Base-by-base conservation (phyloP, 2,329 filamentous ascomycete species). In the Colletotrichum sojae region DNA sequence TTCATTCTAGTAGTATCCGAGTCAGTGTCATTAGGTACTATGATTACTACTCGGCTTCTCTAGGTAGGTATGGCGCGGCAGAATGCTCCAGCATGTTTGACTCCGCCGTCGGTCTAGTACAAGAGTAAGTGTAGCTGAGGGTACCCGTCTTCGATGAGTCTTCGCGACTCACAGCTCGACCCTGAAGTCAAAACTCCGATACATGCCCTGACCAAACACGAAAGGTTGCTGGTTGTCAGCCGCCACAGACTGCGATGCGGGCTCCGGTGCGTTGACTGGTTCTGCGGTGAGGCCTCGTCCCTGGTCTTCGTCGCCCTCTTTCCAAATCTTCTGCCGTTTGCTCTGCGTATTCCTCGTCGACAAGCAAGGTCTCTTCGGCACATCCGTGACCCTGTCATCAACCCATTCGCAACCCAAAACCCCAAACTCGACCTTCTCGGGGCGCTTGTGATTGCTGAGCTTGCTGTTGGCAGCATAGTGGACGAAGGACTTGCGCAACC, bases 401-500 rank as follows among this genome's bases (percentile, higher is more conserved):
- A 54, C 57, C 81, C 81, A 84, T 70, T 84, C 79, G 69, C 82
- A 84, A 1, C 78, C 80, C 45, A 85, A 56, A 5, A 85, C 74
- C 27, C 79, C 77, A 68, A 85, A 85, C 15, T 78, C 73, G 55
- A 85, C 83, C 6, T 72, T 72, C 20, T 77, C 75, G 1, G 83
- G 82, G 18, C 71, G 67, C 10, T 69, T 65, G 46, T 82, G 78
- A 4, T 76, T 75, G 67, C 73, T 77, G 36, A 78, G 71, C 16
- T 72, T 75, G 70, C 79, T 80, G 45, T 71, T 55, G 58, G 76
- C 80, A 46, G 80, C 75, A 71, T 84, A 81, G 22, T 73, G 71
- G 18, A 81, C 69, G 69, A 83, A 85, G 27, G 75, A 76, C 6
- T 77, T 71, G 16, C 75, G 78, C 13, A 84, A 70, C 83, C 83